Percentiles rank a stretch among this genome's conserved stretches.
Conservation (phyloP, 768 basidiomycete genomes). For the Agaricus subrufescens region DNA sequence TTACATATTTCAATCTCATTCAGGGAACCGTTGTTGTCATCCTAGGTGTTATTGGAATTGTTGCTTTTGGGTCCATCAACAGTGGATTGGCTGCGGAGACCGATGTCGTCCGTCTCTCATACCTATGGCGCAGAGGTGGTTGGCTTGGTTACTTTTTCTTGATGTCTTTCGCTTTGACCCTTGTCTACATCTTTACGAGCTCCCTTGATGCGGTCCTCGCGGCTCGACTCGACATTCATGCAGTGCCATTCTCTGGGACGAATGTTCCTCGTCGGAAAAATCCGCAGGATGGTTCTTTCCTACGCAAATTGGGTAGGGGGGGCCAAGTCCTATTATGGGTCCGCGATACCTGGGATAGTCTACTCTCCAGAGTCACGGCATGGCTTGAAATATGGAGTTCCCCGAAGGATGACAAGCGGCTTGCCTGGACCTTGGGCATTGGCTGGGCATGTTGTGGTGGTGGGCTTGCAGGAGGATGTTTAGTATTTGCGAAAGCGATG, state of each 20-base stretch:
- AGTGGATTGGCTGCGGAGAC: constrained; percentile 73
- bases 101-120: constrained; percentile 68
- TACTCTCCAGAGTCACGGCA: constrained; percentile 52
- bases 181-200: constrained; percentile 62
- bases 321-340: constrained; percentile 20
- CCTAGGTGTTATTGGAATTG: constrained; percentile 82
- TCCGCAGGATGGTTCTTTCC: constrained; percentile 2
- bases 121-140: constrained; percentile 78
- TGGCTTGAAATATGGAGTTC: constrained; percentile 72
- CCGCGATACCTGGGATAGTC: constrained; percentile 35
- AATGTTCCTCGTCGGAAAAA: constrained; percentile 12
- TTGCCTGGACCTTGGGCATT: constrained; percentile 90
- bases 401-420: constrained; percentile 75
- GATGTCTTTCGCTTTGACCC: constrained; percentile 64
- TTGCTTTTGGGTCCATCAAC: constrained; percentile 82
- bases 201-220: constrained; percentile 72
- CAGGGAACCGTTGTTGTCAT: constrained; percentile 83
- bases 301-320: constrained; percentile 17
- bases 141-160: constrained; percentile 91
- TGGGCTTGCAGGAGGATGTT: constrained; percentile 80
- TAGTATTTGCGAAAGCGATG: constrained; percentile 79
- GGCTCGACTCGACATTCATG: constrained; percentile 64
- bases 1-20: background rate
- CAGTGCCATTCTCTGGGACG: constrained; percentile 44
- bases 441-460: constrained; percentile 94